Percentiles rank a stretch among this genome's conserved stretches.
phyloP scores from a whole-genome alignment of 2,329 filamentous ascomycete species.

The Furcasterigmium furcatum region DNA sequence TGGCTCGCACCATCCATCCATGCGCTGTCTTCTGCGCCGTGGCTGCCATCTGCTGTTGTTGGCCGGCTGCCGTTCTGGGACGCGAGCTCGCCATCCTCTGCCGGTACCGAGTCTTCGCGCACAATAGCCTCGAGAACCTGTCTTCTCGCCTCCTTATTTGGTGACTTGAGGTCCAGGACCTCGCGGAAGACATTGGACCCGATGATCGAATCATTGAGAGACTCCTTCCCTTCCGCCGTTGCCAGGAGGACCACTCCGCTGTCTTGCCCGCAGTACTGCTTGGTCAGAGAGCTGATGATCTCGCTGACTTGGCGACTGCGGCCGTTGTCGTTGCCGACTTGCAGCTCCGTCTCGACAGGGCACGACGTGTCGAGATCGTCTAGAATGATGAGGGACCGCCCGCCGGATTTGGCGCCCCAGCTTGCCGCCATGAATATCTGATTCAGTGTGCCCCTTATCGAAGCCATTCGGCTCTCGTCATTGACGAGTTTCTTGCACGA shows the following conservation, averaged over 20 bases:
- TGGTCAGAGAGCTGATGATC: slow-evolving; percentile 75
- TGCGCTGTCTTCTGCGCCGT: slow-evolving; percentile 46
- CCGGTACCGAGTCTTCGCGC: slow-evolving; percentile 43
- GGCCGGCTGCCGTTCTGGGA: slow-evolving; percentile 47
- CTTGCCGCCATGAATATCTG: slow-evolving; percentile 84
- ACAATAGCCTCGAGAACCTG: slow-evolving; percentile 81
- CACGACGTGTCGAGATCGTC: slow-evolving; percentile 94
- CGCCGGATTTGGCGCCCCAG: slow-evolving; percentile 87
- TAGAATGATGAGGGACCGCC: slow-evolving; percentile 78
- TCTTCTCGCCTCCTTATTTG: slow-evolving; percentile 84
- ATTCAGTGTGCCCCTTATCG: slow-evolving; percentile 84
- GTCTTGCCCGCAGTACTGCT: slow-evolving; percentile 77
- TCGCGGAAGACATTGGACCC: slow-evolving; percentile 91
- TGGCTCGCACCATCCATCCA: slow-evolving; percentile 71
- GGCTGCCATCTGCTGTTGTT: slow-evolving; percentile 52
- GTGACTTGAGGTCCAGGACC: slow-evolving; percentile 84
- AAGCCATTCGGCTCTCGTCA: slow-evolving; percentile 84
- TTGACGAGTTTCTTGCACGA: slow-evolving; percentile 83
- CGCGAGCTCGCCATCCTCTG: slow-evolving; percentile 30
- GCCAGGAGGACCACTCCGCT: slow-evolving; percentile 83
- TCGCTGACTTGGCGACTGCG: slow-evolving; percentile 91
- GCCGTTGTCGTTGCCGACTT: slow-evolving; percentile 90
- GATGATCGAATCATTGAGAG: slow-evolving; percentile 84
- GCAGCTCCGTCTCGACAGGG: slow-evolving; percentile 88
- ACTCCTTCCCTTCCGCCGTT: slow-evolving; percentile 90